Evolutionary conservation across 164 flowering plant species (phyloP).

Genomic region (Echeveria elegans): DNA sequence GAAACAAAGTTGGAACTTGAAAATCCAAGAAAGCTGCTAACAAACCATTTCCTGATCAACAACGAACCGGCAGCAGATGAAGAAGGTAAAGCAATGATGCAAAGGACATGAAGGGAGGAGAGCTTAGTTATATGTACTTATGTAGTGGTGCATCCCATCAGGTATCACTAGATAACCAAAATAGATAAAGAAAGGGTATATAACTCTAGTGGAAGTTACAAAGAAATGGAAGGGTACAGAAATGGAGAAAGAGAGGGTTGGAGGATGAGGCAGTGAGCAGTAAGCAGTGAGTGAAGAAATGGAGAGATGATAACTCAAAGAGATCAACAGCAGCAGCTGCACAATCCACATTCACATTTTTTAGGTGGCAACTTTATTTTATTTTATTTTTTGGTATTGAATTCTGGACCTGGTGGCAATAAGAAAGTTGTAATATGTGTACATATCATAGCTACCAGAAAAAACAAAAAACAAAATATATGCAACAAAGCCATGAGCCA

Average conservation of each 20-base stretch:
- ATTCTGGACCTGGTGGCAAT: not conserved
- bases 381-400: not conserved
- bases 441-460: too few species aligned
- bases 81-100: not conserved
- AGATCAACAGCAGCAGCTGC: not conserved
- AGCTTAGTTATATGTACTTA: not conserved
- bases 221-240: not conserved
- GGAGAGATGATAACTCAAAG: not conserved
- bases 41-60: not conserved
- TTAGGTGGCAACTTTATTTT: not conserved
- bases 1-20: not conserved
- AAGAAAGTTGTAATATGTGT: not conserved
- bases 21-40: not conserved
- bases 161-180: not conserved
- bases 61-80: not conserved
- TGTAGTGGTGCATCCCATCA: not conserved
- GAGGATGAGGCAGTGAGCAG: not conserved
- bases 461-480: too few species aligned
- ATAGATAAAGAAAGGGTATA: not conserved
- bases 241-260: not conserved
- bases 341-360: not conserved
- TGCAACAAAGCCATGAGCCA: too few species aligned
- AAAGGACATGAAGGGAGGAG: not conserved
- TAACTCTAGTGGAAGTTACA: not conserved
- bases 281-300: too few species aligned